phyloP scores from a whole-genome alignment of 345 rosid species.

The Excoecaria agallocha region DNA sequence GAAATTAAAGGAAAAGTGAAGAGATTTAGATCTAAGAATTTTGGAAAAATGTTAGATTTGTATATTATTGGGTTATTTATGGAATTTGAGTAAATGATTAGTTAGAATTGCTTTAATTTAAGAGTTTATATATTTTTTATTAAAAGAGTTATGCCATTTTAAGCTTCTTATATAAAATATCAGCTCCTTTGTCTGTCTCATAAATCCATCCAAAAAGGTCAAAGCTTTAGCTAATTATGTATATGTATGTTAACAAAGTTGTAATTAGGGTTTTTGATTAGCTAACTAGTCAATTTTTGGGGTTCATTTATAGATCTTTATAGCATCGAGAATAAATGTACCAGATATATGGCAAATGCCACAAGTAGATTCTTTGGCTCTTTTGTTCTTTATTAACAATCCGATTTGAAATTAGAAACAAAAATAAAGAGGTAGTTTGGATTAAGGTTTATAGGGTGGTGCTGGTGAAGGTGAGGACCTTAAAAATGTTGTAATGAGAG shows the following conservation, averaged over 20 bases:
- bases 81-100: too few species aligned
- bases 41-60: too few species aligned
- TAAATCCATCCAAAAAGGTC: slow-evolving; percentile 21
- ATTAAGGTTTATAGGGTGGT: slow-evolving; percentile 60
- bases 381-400: background rate
- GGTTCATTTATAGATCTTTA: slow-evolving; percentile 22
- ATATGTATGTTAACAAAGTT: background rate
- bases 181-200: too few species aligned
- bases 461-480: slow-evolving; percentile 87
- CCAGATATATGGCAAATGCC: slow-evolving; percentile 33
- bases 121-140: too few species aligned
- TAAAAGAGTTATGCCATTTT: too few species aligned
- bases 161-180: too few species aligned
- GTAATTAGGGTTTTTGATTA: background rate
- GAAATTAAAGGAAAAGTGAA: too few species aligned
- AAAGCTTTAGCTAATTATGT: background rate
- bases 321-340: slow-evolving; percentile 24
- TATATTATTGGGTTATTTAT: too few species aligned
- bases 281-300: background rate
- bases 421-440: background rate
- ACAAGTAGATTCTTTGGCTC: slow-evolving; percentile 16
- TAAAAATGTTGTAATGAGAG: slow-evolving; percentile 71
- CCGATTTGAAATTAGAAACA: background rate
- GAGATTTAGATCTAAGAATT: too few species aligned
- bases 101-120: too few species aligned